Base-by-base conservation (phyloP, 1,284 basidiomycete genomes). In the Psilocybe mexicana region DNA sequence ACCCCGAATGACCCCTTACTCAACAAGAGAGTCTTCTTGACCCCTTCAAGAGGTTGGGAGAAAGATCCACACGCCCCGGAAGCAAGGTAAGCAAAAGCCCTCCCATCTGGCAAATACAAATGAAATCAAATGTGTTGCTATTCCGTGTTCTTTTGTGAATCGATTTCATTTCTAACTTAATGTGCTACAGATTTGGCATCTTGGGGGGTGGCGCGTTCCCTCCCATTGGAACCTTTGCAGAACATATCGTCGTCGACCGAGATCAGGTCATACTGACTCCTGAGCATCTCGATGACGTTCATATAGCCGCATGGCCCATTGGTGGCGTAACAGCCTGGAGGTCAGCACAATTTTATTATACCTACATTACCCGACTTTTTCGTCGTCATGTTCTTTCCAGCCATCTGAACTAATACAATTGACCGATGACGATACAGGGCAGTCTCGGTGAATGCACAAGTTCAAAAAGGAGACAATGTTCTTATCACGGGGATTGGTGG, bases 271-370 rank as follows among this genome's bases (percentile, higher is more conserved):
- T 94, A 24, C 74, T 63, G 1, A 85, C 85, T 2, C 93, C 92
- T 0, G 72, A 79, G 12, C 86, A 94, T 68, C 79, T 95, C 24
- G 78, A 82, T 55, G 85, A 92, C 64, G 76, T 85, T 44, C 83
- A 93, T 54, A 80, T 83, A 4, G 87, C 91, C 0, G 87, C 90
- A 6, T 89, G 90, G 81, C 92, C 93, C 0, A 71, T 93, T 1
- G 92, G 80, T 0, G 89, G 84, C 0, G 73, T 94, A 10, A 95
- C 93, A 6, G 91, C 93, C 2, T 95, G 91, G 86, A 85, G 92
- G 88, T 90, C 38, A 38, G 68, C 57, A 18, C 23, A 25, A 40
- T 18, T 18, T 18, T 18, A 18, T 18, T 18, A 18, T 18, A 18
- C 18, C 18, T 18, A 23, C 45, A 68, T 62, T 12, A 18, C 18